Evolutionary conservation across 1,284 basidiomycete genomes (phyloP).

Genomic region (Microbotryum lychnidis-dioicae): DNA sequence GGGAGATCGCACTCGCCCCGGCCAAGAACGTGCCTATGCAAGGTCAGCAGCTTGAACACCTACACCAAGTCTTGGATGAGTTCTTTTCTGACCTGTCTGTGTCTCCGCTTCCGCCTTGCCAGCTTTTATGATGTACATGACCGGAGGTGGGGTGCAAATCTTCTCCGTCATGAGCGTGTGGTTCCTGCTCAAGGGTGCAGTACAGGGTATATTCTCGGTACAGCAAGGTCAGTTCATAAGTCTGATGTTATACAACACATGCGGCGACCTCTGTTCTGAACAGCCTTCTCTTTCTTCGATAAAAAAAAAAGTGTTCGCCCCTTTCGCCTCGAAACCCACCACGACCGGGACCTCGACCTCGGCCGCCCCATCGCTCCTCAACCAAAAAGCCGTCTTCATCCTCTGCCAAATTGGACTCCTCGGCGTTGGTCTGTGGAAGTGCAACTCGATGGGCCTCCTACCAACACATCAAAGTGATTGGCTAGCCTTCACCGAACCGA

Average conservation of each 20-base stretch:
- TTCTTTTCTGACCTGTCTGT: not conserved
- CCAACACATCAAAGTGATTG: constrained; percentile 33
- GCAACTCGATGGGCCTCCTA: constrained; percentile 36
- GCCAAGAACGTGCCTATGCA: constrained; percentile 39
- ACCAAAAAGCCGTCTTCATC: constrained; percentile 35
- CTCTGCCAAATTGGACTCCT: constrained; percentile 34
- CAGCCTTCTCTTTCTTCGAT: not conserved
- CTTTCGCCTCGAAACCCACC: constrained; percentile 14
- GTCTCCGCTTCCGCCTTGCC: not conserved
- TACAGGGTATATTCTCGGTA: constrained; percentile 32
- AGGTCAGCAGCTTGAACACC: constrained; percentile 7
- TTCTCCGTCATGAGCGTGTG: constrained; percentile 38
- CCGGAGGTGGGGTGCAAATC: constrained; percentile 36
- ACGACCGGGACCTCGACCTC: constrained; percentile 18
- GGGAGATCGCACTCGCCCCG: constrained; percentile 36
- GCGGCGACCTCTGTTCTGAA: not conserved
- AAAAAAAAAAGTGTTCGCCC: constrained; percentile 28
- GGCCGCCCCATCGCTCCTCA: constrained; percentile 14
- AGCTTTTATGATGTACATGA: constrained; percentile 40
- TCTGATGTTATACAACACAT: not conserved
- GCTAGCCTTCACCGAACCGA: constrained; percentile 25
- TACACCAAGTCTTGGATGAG: not conserved
- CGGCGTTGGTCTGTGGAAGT: constrained; percentile 35
- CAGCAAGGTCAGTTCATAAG: constrained; percentile 24
- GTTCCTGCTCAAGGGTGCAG: constrained; percentile 36